Conservation (phyloP, 805 yeast genomes). For the Sporopachydermia quercuum region DNA sequence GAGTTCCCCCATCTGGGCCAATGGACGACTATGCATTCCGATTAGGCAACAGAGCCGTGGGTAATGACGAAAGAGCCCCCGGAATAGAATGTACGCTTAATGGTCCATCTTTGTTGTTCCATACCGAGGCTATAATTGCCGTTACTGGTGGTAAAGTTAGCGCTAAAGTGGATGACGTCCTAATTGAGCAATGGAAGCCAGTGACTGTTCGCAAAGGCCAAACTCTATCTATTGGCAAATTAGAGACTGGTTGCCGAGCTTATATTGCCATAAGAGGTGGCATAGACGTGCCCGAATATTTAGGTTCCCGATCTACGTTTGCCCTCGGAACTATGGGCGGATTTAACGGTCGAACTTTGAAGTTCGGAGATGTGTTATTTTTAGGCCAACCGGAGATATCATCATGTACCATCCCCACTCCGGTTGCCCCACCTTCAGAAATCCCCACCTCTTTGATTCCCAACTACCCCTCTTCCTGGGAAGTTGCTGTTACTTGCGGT, state of each 20-base stretch:
- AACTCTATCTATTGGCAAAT: slow-evolving; percentile 65
- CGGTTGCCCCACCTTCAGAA: slow-evolving; percentile 45
- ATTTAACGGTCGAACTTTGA: slow-evolving; percentile 80
- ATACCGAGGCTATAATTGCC: slow-evolving; percentile 61
- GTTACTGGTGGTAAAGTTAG: slow-evolving; percentile 76
- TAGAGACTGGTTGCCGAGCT: slow-evolving; percentile 55
- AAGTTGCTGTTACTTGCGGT: slow-evolving; percentile 87
- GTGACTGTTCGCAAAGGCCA: slow-evolving; percentile 60
- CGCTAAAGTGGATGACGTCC: slow-evolving; percentile 47
- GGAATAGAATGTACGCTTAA: slow-evolving; percentile 79
- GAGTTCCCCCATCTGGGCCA: slow-evolving; percentile 98
- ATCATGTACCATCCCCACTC: slow-evolving; percentile 57
- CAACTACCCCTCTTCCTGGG: slow-evolving; percentile 44
- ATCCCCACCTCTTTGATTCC: slow-evolving; percentile 47
- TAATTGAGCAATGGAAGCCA: slow-evolving; percentile 57
- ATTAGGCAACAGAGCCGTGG: slow-evolving; percentile 80
- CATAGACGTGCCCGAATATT: slow-evolving; percentile 82
- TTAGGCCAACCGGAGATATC: slow-evolving; percentile 63
- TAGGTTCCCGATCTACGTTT: slow-evolving; percentile 94
- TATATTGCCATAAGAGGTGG: slow-evolving; percentile 88
- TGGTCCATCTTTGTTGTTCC: slow-evolving; percentile 82
- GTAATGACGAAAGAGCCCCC: slow-evolving; percentile 70
- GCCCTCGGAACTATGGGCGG: slow-evolving; percentile 90
- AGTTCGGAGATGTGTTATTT: slow-evolving; percentile 83
- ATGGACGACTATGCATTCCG: slow-evolving; percentile 91